phyloP scores from a whole-genome alignment of 2,329 filamentous ascomycete genomes.

The Cladosporium sp. region DNA sequence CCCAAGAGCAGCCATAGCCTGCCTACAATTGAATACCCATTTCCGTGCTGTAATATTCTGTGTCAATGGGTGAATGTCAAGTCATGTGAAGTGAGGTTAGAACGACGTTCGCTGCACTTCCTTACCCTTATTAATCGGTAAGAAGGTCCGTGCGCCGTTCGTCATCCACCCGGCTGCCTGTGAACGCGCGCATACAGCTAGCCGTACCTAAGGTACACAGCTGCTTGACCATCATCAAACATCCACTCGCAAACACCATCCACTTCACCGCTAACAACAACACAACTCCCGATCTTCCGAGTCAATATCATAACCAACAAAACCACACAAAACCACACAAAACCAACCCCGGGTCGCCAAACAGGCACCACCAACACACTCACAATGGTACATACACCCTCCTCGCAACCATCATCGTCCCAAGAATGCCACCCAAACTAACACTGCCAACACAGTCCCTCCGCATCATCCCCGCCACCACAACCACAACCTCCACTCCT shows the following conservation, averaged over 20 bases:
- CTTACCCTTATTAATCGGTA: background rate
- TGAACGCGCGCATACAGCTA: background rate
- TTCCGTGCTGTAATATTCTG: background rate
- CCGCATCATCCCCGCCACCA: slow-evolving; percentile 76
- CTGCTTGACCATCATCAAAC: slow-evolving; percentile 4
- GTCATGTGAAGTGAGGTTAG: slow-evolving; percentile 4
- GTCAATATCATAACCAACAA: background rate
- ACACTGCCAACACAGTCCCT: slow-evolving; percentile 49
- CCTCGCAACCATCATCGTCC: background rate
- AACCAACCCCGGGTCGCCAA: background rate
- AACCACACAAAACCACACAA: background rate
- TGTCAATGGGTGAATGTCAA: background rate
- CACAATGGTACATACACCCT: slow-evolving; percentile 15
- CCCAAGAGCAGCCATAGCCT: background rate
- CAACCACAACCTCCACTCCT: slow-evolving; percentile 57
- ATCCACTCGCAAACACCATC: background rate
- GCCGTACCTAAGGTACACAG: background rate
- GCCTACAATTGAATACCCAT: background rate
- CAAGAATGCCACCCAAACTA: background rate
- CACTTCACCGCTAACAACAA: background rate
- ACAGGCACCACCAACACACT: background rate
- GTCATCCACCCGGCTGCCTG: slow-evolving; percentile 15
- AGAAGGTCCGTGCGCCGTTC: background rate
- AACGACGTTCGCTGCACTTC: background rate
- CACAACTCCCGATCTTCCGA: background rate